phyloP scores from a whole-genome alignment of 148 eudicot genomes.

The Vaccinium darrowii region DNA sequence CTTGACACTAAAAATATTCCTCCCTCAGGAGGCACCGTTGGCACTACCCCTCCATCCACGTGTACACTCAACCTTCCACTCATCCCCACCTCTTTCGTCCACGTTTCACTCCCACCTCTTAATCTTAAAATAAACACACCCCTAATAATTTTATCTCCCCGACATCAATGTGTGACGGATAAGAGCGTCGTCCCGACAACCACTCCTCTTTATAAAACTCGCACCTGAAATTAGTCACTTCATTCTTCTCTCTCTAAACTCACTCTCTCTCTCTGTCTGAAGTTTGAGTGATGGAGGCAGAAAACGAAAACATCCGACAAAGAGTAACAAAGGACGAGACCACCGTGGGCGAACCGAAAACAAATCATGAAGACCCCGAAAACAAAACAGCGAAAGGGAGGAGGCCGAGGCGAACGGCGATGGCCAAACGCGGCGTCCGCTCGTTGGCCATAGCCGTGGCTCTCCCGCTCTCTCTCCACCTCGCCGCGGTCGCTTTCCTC shows the following conservation, averaged over 20 bases:
- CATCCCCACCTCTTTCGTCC: conserved; percentile 19
- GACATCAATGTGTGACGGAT: too few species aligned
- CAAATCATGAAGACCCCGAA: background rate
- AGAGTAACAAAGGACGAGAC: conserved; percentile 26
- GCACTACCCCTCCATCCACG: conserved; percentile 21
- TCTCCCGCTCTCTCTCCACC: conserved; percentile 48
- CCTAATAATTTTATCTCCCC: too few species aligned
- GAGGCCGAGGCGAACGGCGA: conserved; percentile 28
- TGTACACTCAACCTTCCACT: conserved; percentile 8
- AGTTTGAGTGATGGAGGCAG: conserved; percentile 32
- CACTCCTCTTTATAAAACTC: conserved; percentile 8
- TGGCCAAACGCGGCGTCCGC: conserved; percentile 64
- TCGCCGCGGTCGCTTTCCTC: conserved; percentile 44
- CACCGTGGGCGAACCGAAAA: conserved; percentile 3
- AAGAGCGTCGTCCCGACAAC: background rate
- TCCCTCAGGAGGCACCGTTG: conserved; percentile 13
- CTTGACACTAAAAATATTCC: too few species aligned
- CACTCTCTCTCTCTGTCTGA: background rate
- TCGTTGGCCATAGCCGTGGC: conserved; percentile 58
- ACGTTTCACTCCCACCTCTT: conserved; percentile 17
- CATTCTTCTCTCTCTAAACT: background rate
- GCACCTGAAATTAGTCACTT: conserved; percentile 14
- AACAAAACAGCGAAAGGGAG: background rate
- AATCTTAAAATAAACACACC: too few species aligned
- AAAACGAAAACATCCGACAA: conserved; percentile 40